A percentile compares a stretch with the other conserved stretches of the same genome.
Evolutionary conservation across 2,329 filamentous ascomycete genomes (phyloP).

Genomic region (Trichoderma afroharzianum): DNA sequence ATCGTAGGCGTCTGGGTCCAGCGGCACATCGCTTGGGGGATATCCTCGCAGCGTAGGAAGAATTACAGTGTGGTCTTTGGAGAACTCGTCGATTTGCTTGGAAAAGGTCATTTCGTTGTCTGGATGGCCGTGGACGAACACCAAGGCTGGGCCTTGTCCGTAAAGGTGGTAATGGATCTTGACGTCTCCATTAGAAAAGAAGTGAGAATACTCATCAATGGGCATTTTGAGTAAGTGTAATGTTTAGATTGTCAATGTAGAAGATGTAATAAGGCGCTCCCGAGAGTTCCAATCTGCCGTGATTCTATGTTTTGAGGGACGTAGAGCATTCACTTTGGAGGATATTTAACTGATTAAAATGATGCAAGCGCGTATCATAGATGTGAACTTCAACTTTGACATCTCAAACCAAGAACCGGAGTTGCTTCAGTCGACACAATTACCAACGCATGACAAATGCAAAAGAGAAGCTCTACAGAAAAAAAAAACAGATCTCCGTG

Average conservation of each 20-base stretch:
- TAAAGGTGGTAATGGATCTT: neutral
- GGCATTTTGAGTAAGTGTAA: neutral
- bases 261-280: neutral
- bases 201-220: neutral
- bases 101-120: neutral
- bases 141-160: neutral
- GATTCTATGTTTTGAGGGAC: neutral
- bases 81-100: neutral
- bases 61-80: neutral
- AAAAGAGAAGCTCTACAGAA: neutral
- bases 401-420: neutral
- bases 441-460: neutral
- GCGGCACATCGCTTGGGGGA: neutral
- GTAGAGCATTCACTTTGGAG: neutral
- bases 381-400: neutral
- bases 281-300: neutral
- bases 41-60: neutral
- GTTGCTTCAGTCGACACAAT: neutral
- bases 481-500: neutral
- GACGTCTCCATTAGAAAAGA: neutral
- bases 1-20: neutral
- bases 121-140: neutral
- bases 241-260: rapidly evolving
- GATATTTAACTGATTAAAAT: neutral
- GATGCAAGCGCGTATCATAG: neutral